phyloP scores from a whole-genome alignment of 179 eudicot genomes.

The Kewa caespitosa region DNA sequence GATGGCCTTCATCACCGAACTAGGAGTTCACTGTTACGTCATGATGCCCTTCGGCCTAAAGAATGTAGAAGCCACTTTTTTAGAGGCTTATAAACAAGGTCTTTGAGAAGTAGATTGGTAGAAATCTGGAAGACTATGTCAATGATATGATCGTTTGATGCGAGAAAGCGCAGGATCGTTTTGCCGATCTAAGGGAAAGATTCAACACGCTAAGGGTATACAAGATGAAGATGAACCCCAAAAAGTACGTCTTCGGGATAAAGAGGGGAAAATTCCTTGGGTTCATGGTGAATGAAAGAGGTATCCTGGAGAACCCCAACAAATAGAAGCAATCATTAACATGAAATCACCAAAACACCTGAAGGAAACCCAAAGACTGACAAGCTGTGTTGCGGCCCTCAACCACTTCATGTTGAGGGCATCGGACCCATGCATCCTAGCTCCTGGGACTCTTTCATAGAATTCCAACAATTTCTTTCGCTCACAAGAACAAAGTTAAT shows the following conservation, averaged over 20 bases:
- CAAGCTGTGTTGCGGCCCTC: background rate
- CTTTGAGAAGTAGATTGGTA: background rate
- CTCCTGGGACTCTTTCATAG: too few relatives aligned
- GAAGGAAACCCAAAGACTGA: background rate
- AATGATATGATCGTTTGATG: background rate
- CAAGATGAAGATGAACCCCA: background rate
- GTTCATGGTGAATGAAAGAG: background rate
- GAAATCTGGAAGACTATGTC: background rate
- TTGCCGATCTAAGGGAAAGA: background rate
- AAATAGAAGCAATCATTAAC: background rate
- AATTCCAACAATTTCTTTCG: too few relatives aligned
- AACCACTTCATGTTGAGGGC: too few relatives aligned
- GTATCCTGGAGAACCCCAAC: background rate
- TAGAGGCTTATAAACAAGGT: background rate
- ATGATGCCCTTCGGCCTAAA: slow-evolving; percentile 11
- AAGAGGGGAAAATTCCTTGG: background rate
- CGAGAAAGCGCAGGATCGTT: background rate
- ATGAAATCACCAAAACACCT: too few relatives aligned
- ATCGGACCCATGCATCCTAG: background rate
- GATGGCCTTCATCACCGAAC: background rate
- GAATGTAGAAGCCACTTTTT: background rate
- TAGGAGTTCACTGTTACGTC: background rate
- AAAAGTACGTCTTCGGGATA: background rate
- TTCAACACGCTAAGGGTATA: background rate
- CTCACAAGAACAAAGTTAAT: too few relatives aligned